Evolutionary conservation across 2,329 filamentous ascomycete genomes (phyloP), one percentile per base, ranked within the genome.

Genomic region (Neodidymelliopsis sp.): DNA sequence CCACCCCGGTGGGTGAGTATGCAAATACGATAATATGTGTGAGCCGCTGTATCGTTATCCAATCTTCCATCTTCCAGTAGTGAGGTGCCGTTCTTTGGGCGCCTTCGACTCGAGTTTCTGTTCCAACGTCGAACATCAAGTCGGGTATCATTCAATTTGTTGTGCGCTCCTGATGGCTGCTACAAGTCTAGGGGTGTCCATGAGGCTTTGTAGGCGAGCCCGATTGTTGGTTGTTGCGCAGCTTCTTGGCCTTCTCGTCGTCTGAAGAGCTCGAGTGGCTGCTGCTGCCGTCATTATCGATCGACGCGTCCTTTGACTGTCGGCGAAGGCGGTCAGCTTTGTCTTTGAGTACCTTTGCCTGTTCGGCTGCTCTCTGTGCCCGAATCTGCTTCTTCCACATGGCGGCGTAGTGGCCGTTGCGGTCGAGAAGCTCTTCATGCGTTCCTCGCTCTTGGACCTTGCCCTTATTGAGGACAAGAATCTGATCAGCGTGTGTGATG

Each of bases 381-480:
- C 76, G 74, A 16, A 80, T 78, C 54, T 81, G 78, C 66, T 80
- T 80, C 67, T 72, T 75, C 78, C 78, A 81, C 78, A 81, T 80
- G 42, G 66, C 72, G 5, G 76, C 73, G 51, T 81, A 81, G 20
- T 75, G 71, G 10, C 66, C 67, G 46, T 74, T 76, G 52, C 70
- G 65, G 13, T 74, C 75, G 15, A 82, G 71, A 13, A 83, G 69
- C 48, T 81, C 77, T 12, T 77, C 69, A 47, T 83, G 81, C 1
- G 74, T 79, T 13, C 81, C 81, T 19, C 75, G 71, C 60, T 83
- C 81, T 9, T 76, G 73, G 0, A 81, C 79, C 47, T 72, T 71
- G 43, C 81, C 81, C 56, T 80, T 77, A 56, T 82, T 76, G 37
- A 83, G 69, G 5, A 82, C 80, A 6, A 83, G 72, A 38, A 83